phyloP scores from a whole-genome alignment of 2,329 filamentous ascomycete genomes.

The Ophiostoma quercus region DNA sequence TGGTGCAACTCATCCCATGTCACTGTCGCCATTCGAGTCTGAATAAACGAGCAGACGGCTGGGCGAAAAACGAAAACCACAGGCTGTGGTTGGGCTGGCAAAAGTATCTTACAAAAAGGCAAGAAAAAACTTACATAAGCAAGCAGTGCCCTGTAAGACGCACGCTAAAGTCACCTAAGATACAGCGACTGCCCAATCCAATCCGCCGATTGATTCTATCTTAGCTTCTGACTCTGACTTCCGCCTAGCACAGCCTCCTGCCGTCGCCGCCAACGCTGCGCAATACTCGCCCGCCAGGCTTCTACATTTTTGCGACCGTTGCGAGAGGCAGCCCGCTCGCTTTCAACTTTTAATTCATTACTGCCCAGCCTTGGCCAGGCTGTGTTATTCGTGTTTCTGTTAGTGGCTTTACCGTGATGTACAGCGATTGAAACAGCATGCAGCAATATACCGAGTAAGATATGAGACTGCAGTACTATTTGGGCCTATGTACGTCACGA shows the following conservation, averaged over 20 bases:
- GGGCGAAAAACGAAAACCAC: not conserved
- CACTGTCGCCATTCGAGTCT: not conserved
- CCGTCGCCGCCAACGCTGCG: conserved; percentile 6
- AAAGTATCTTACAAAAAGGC: not conserved
- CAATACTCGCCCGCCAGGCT: not conserved
- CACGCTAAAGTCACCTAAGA: not conserved
- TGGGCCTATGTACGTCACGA: no score
- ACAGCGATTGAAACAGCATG: not conserved
- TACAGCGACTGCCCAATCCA: not conserved
- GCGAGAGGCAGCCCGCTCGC: conserved; percentile 7
- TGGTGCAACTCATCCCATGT: not conserved
- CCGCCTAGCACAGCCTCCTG: conserved; percentile 8
- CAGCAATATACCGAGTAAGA: not conserved
- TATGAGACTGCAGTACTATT: not conserved
- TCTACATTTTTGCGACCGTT: not conserved
- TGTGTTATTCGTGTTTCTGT: not conserved
- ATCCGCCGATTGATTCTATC: not conserved
- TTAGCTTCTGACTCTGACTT: not conserved
- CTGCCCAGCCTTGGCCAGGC: conserved; percentile 4
- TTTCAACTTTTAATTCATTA: not conserved
- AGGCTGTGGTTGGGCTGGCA: not conserved
- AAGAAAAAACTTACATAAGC: not conserved
- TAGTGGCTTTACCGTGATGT: not conserved
- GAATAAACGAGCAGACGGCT: no score
- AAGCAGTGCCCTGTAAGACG: not conserved